Evolutionary conservation across 495 filamentous ascomycete species (phyloP).

Genomic region (Trichoderma virens): DNA sequence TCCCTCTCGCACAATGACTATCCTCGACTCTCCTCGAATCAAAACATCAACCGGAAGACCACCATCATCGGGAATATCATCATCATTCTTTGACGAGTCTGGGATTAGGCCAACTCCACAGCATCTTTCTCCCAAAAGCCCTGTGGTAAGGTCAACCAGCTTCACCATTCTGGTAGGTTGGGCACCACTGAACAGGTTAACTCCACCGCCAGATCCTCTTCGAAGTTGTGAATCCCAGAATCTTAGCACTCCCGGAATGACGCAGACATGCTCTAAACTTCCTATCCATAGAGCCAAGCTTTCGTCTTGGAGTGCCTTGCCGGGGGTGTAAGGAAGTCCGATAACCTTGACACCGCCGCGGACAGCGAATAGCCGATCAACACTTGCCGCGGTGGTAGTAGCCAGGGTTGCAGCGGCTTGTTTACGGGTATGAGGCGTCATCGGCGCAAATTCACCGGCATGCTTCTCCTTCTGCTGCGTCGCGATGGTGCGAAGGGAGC

Average conservation of each 20-base stretch:
- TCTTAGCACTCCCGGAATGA: constrained; percentile 56
- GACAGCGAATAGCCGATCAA: constrained; percentile 29
- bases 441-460: constrained; percentile 55
- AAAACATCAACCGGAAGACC: constrained; percentile 49
- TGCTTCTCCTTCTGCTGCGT: constrained; percentile 30
- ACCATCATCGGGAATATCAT: constrained; percentile 14
- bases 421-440: constrained; percentile 76
- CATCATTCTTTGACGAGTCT: constrained; percentile 18
- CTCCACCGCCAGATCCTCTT: constrained; percentile 50
- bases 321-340: constrained; percentile 23
- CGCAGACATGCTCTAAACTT: constrained; percentile 45
- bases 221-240: constrained; percentile 58
- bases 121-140: constrained; percentile 59
- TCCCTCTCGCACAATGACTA: constrained; percentile 50
- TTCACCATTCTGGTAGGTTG: constrained; percentile 40
- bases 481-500: constrained; percentile 34
- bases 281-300: constrained; percentile 61
- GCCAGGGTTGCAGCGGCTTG: constrained; percentile 27
- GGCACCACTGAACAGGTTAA: constrained; percentile 47
- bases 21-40: constrained; percentile 55
- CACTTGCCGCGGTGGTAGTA: constrained; percentile 23
- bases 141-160: constrained; percentile 41
- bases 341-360: constrained; percentile 60
- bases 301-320: constrained; percentile 42
- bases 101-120: constrained; percentile 51